These are phyloP conservation scores for Penicillium soppii DNA, from an alignment of 495 filamentous ascomycete species.

Conservation along the genomic window DNA sequence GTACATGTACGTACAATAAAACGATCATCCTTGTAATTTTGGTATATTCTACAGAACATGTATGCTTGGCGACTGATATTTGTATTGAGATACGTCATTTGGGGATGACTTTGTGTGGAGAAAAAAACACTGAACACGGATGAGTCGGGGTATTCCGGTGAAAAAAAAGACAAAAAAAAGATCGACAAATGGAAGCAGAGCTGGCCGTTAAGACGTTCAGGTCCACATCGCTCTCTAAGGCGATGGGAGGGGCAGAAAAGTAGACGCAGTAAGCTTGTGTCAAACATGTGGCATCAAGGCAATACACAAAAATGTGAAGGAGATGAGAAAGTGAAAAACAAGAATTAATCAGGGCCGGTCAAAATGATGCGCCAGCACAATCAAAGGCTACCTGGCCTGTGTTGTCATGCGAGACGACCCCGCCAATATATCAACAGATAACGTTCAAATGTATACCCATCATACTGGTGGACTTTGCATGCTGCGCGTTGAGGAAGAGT, in stretches of 20 bases:
- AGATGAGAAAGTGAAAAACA: neutral
- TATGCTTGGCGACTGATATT: constrained; percentile 14
- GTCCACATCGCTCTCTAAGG: constrained; percentile 9
- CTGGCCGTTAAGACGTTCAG: constrained; percentile 12
- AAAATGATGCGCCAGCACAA: constrained; percentile 29
- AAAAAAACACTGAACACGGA: constrained; percentile 13
- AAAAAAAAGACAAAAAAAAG: constrained; percentile 11
- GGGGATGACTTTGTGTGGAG: constrained; percentile 9
- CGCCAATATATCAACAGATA: constrained; percentile 18
- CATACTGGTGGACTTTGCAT: constrained; percentile 19
- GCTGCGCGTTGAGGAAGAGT: constrained; percentile 13
- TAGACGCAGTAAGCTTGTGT: constrained; percentile 7
- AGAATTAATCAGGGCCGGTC: constrained; percentile 16
- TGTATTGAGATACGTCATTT: constrained; percentile 17
- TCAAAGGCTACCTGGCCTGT: constrained; percentile 1
- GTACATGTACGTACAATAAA: neutral
- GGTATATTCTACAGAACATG: neutral
- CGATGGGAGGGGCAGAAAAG: constrained; percentile 4
- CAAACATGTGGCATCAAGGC: constrained; percentile 6
- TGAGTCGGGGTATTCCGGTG: constrained; percentile 31
- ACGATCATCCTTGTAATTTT: neutral
- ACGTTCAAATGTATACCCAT: constrained; percentile 5
- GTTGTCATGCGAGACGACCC: constrained; percentile 3
- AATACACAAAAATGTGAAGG: constrained; percentile 4
- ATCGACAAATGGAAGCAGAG: constrained; percentile 16